Conservation (phyloP, 2,329 filamentous ascomycete species). For the Nemania sp. region DNA sequence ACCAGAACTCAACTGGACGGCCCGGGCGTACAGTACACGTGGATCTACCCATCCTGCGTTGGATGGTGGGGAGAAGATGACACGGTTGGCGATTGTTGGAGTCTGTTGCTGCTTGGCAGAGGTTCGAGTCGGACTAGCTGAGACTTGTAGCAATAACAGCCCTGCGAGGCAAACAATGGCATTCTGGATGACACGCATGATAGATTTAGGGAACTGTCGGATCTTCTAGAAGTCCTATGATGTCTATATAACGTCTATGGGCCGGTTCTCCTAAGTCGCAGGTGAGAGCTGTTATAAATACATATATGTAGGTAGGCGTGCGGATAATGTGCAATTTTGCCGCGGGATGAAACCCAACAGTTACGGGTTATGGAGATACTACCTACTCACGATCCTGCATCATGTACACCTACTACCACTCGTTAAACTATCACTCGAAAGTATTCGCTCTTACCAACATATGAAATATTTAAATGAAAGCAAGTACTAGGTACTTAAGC, state of each 20-base stretch:
- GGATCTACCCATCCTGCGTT: slow-evolving; percentile 46
- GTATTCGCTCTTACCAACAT: too few species aligned
- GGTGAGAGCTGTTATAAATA: background rate
- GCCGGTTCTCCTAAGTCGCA: background rate
- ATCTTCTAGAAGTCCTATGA: background rate
- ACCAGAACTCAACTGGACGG: slow-evolving; percentile 47
- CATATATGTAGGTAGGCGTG: slow-evolving; percentile 4
- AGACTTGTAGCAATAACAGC: slow-evolving; percentile 4
- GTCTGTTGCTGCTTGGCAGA: slow-evolving; percentile 14
- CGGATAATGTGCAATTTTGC: slow-evolving; percentile 16
- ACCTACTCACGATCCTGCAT: too few species aligned
- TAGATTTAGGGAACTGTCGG: background rate
- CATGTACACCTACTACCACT: too few species aligned
- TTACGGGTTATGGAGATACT: too few species aligned
- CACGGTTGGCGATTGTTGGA: slow-evolving; percentile 31
- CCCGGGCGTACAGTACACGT: slow-evolving; percentile 48
- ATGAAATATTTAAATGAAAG: too few species aligned
- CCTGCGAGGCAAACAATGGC: background rate
- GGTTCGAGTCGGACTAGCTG: slow-evolving; percentile 14
- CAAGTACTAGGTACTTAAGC: too few species aligned
- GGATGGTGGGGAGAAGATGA: slow-evolving; percentile 46
- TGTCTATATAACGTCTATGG: too few species aligned
- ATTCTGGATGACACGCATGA: slow-evolving; percentile 8
- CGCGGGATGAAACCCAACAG: background rate
- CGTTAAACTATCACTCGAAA: too few species aligned